phyloP scores from a whole-genome alignment of 768 basidiomycete genomes.

The Hirschioporus abietinus region DNA sequence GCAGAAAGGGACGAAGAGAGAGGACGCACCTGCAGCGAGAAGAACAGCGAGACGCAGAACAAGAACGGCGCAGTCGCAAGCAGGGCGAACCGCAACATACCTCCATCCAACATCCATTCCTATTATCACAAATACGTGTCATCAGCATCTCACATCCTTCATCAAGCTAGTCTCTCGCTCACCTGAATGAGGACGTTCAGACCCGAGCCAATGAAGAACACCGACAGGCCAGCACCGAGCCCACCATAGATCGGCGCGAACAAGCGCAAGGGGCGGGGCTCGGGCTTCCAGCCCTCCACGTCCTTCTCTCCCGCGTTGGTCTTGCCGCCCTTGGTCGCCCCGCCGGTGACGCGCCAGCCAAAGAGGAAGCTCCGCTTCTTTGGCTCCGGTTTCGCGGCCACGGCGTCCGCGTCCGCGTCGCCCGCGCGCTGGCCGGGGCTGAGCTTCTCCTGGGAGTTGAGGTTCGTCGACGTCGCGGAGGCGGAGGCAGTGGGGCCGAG shows the following conservation, averaged over 20 bases:
- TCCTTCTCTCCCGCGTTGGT: slow-evolving; percentile 32
- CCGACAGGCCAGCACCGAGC: slow-evolving; percentile 56
- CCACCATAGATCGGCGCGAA: slow-evolving; percentile 73
- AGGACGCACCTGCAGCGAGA: slow-evolving; percentile 44
- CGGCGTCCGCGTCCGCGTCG: background rate
- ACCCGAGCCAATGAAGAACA: slow-evolving; percentile 57
- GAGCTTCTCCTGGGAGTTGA: background rate
- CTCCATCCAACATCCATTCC: slow-evolving; percentile 59
- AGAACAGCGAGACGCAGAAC: slow-evolving; percentile 78
- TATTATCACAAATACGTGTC: no score
- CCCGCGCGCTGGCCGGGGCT: background rate
- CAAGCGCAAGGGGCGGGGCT: slow-evolving; percentile 41
- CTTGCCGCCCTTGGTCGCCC: background rate
- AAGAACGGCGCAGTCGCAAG: slow-evolving; percentile 63
- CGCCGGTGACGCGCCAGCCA: slow-evolving; percentile 16
- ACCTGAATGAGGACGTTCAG: slow-evolving; percentile 49
- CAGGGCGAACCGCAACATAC: slow-evolving; percentile 59
- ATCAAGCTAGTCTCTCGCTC: no score
- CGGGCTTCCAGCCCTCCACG: slow-evolving; percentile 32
- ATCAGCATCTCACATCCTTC: no score
- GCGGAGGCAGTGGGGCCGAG: slow-evolving; percentile 25
- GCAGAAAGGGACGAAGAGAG: background rate
- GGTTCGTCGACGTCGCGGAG: background rate
- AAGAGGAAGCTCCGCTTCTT: slow-evolving; percentile 21
- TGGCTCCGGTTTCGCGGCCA: slow-evolving; percentile 11